These are phyloP conservation scores for Didymosphaeria variabile DNA, from an alignment of 2,329 filamentous ascomycete species.

Conservation along the genomic window DNA sequence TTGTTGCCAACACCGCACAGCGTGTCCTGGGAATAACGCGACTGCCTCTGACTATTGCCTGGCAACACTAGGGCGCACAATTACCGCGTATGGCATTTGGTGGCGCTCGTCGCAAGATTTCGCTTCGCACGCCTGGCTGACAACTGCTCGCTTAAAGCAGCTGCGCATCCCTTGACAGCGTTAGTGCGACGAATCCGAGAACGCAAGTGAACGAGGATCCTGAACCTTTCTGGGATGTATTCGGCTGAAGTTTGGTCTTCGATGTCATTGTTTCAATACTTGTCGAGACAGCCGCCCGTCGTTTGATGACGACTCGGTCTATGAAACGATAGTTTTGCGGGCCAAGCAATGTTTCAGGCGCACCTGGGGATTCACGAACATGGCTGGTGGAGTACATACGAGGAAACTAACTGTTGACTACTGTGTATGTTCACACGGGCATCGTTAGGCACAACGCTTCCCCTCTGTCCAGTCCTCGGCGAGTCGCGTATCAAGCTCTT, in stretches of 20 bases:
- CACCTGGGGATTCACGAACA: not conserved
- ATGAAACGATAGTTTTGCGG: constrained; percentile 15
- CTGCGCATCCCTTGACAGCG: constrained; percentile 4
- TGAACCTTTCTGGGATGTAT: not conserved
- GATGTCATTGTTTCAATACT: constrained; percentile 1
- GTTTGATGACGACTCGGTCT: not conserved
- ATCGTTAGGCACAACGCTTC: not conserved
- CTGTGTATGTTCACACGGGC: not conserved
- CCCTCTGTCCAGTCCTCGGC: not conserved
- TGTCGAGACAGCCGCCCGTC: not conserved
- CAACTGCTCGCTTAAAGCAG: not conserved
- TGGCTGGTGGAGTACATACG: not conserved
- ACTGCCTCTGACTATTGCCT: not conserved
- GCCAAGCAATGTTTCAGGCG: constrained; percentile 6
- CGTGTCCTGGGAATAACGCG: not conserved
- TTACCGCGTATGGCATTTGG: not conserved
- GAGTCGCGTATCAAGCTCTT: not conserved
- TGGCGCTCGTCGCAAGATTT: not conserved
- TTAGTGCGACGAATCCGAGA: constrained; percentile 3
- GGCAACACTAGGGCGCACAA: not conserved
- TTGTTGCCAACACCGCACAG: not conserved
- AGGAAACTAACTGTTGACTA: not conserved
- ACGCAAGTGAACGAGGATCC: not conserved
- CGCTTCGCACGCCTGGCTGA: not conserved
- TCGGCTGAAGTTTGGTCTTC: not conserved